These are phyloP conservation scores for Colletotrichum nymphaeae DNA, from an alignment of 2,329 filamentous ascomycete species.

Conservation along the genomic window DNA sequence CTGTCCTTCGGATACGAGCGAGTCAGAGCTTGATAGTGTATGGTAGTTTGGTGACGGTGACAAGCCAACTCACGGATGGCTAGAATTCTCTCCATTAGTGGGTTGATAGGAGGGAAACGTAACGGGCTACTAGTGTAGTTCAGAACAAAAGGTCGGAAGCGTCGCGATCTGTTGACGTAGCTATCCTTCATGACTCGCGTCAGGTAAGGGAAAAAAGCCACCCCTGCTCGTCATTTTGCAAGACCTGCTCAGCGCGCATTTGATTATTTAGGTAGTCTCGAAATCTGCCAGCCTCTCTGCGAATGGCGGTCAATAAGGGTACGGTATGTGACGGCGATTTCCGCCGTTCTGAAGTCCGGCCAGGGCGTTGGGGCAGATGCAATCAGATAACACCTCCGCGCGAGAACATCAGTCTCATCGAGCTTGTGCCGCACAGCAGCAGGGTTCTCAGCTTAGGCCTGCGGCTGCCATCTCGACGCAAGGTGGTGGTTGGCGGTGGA, in stretches of 20 bases:
- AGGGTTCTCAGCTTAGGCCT: slow-evolving; percentile 10
- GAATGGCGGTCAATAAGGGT: slow-evolving; percentile 29
- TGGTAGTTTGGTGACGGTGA: slow-evolving; percentile 17
- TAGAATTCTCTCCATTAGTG: neutral
- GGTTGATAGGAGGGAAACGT: slow-evolving; percentile 17
- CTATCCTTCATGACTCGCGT: slow-evolving; percentile 30
- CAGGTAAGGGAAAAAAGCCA: neutral
- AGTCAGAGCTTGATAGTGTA: slow-evolving; percentile 28
- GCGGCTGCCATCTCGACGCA: slow-evolving; percentile 4
- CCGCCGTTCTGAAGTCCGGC: slow-evolving; percentile 1
- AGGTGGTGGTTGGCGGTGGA: slow-evolving; percentile 23
- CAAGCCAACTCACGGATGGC: slow-evolving; percentile 18
- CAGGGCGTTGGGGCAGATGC: slow-evolving; percentile 4
- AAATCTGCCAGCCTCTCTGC: slow-evolving; percentile 16
- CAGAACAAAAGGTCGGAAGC: neutral
- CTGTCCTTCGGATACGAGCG: slow-evolving; percentile 31
- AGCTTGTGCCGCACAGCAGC: neutral
- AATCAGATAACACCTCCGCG: slow-evolving; percentile 12
- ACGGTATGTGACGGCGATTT: neutral
- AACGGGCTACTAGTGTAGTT: slow-evolving; percentile 1
- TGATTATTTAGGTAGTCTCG: neutral
- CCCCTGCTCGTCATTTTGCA: slow-evolving; percentile 26
- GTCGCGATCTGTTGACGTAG: slow-evolving; percentile 23
- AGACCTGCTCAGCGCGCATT: neutral
- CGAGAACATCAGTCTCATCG: neutral